Evolutionary conservation across 495 filamentous ascomycete genomes (phyloP), one percentile per base, ranked within the genome.

Genomic region (Aspergillus biplanus): DNA sequence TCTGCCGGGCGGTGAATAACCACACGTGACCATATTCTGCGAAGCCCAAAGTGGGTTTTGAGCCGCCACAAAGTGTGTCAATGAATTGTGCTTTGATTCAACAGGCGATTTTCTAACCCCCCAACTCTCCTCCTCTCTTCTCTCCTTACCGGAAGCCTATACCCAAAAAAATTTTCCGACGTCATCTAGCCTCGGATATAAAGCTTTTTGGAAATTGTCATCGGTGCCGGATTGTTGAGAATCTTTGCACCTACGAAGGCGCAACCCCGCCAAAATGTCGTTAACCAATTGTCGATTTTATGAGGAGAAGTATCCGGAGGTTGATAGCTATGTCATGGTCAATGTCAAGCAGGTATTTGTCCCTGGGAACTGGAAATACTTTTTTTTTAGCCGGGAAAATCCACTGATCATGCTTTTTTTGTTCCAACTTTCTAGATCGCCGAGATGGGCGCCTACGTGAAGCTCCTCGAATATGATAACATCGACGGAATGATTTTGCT

Each of bases 401-500:
- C 54, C 12, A 33, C 53, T 66, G 52, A 66, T 55, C 58, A 59
- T 54, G 39, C 32, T 54, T 63, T 72, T 71, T 65, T 27, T 27
- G 21, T 27, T 27, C 21, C 35, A 56, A 63, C 50, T 48, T 18
- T 63, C 46, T 70, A 97, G 92, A 99, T 99, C 74, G 95, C 95
- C 74, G 95, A 99, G 76, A 99, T 99, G 95, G 95, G 95, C 68
- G 95, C 95, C 67, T 99, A 99, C 74, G 95, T 99, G 72, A 99
- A 99, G 81, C 88, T 99, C 33, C 89, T 99, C 68, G 95, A 99
- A 81, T 99, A 99, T 78, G 95, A 98, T 76, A 96, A 97, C 80
- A 99, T 99, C 77, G 95, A 99, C 75, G 95, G 95, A 82, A 99
- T 99, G 95, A 99, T 99, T 65, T 83, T 99, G 53, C 90, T 99